Conservation (phyloP, 1,139 yeast genomes). For the Suhomyces bolitotheri region DNA sequence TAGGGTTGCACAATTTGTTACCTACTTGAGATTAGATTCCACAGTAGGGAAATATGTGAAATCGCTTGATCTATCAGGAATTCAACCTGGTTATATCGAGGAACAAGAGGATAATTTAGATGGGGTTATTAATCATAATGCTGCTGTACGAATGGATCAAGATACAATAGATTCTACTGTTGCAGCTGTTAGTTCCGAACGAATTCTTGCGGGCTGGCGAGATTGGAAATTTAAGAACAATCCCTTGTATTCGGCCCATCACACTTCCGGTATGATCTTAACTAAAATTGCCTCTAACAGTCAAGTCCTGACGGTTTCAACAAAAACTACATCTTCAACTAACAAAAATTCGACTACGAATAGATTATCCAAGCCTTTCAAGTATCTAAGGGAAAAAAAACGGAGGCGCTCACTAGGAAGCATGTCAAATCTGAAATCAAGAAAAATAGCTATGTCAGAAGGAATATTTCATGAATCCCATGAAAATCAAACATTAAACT, state of each 20-base stretch:
- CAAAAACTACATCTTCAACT: slow-evolving; percentile 20
- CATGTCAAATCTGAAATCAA: slow-evolving; percentile 7
- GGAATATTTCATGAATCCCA: not conserved
- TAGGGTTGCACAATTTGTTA: slow-evolving; percentile 74
- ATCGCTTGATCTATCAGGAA: slow-evolving; percentile 55
- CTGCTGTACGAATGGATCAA: slow-evolving; percentile 2
- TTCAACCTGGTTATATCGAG: slow-evolving; percentile 50
- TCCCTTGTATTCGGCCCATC: slow-evolving; percentile 54
- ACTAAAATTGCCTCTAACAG: slow-evolving; percentile 31
- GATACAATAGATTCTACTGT: slow-evolving; percentile 14
- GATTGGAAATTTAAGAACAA: slow-evolving; percentile 81
- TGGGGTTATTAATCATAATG: slow-evolving; percentile 4
- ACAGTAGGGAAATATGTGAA: slow-evolving; percentile 58
- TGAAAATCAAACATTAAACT: slow-evolving; percentile 1
- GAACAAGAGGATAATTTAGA: slow-evolving; percentile 22
- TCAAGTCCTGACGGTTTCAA: slow-evolving; percentile 20
- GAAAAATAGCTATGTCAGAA: slow-evolving; percentile 5
- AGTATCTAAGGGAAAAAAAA: slow-evolving; percentile 27
- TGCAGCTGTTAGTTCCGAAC: slow-evolving; percentile 12
- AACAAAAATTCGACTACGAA: slow-evolving; percentile 18
- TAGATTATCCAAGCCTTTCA: slow-evolving; percentile 26
- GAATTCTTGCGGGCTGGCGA: slow-evolving; percentile 73
- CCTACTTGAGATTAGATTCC: slow-evolving; percentile 56
- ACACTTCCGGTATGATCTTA: slow-evolving; percentile 21
- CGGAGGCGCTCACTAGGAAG: slow-evolving; percentile 12